Base-by-base conservation (phyloP, 1,284 basidiomycete genomes). In the Rhodotorula glutinis region DNA sequence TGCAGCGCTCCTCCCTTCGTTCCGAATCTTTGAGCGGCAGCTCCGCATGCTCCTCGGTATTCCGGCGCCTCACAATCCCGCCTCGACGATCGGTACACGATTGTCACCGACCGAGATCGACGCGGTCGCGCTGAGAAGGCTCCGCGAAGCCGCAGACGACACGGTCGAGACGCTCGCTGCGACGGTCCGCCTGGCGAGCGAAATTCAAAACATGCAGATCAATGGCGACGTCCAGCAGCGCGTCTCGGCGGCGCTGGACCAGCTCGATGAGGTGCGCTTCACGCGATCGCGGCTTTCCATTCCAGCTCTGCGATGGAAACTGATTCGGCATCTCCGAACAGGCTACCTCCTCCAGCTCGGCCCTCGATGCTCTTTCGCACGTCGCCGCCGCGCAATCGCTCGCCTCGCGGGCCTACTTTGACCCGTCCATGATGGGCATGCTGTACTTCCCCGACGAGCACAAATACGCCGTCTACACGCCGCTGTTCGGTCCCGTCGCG, bases 381-480 rank as follows among this genome's bases (percentile, higher is more conserved):
- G 89, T 90, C 2, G 82, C 85, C 11, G 79, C 83, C 67, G 91
- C 93, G 0, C 80, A 88, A 43, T 83, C 81, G 0, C 82, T 89
- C 46, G 86, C 93, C 4, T 94, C 91, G 21, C 83, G 87, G 51
- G 96, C 96, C 0, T 98, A 98, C 82, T 98, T 96, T 81, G 91
- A 93, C 78, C 96, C 94, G 0, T 88, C 87, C 44, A 98, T 98
- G 94, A 82, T 98, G 73, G 93, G 90, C 10, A 79, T 97, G 75
- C 83, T 98, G 30, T 99, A 99, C 79, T 98, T 98, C 79, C 93
- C 93, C 30, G 88, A 91, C 33, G 92, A 96, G 77, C 93, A 96
- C 81, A 95, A 90, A 77, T 92, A 92, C 77, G 92, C 92, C 1
- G 90, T 97, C 7, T 96, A 96, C 78, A 88, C 90, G 0, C 93